Evolutionary conservation across 768 basidiomycete genomes (phyloP).

Genomic region (Kondoa subrosea): DNA sequence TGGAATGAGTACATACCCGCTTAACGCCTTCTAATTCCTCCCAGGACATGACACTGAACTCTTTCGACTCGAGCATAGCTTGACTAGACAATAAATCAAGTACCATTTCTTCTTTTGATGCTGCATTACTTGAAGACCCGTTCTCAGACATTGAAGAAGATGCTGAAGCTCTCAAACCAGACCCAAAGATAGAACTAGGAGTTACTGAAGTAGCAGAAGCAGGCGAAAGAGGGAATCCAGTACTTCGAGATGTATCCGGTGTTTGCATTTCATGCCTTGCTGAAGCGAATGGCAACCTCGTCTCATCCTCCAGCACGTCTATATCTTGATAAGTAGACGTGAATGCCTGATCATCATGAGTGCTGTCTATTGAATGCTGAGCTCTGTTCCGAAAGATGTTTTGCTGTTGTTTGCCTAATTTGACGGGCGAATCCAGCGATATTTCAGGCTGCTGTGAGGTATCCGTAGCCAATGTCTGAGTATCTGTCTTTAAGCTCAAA

Average conservation of each 20-base stretch:
- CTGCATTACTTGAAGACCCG: neutral
- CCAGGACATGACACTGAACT: slow-evolving; percentile 55
- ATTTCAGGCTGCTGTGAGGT: neutral
- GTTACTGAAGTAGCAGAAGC: neutral
- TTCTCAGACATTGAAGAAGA: neutral
- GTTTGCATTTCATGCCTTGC: neutral
- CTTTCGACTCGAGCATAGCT: slow-evolving; percentile 78
- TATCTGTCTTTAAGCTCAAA: neutral
- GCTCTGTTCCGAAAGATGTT: too few relatives aligned
- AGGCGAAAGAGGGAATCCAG: neutral
- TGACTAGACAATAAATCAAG: slow-evolving; percentile 80
- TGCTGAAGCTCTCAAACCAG: neutral
- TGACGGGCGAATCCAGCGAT: neutral
- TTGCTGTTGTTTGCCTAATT: neutral
- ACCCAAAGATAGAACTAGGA: neutral
- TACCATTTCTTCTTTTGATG: slow-evolving; percentile 57
- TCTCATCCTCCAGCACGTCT: too few relatives aligned
- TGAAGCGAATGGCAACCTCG: neutral
- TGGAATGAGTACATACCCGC: slow-evolving; percentile 38
- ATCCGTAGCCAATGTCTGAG: neutral
- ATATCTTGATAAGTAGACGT: too few relatives aligned
- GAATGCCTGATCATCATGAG: too few relatives aligned
- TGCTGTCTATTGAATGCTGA: too few relatives aligned
- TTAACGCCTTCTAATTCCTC: slow-evolving; percentile 57
- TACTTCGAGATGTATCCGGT: neutral